These are phyloP conservation scores for Lipomyces lipofer DNA, from an alignment of 805 yeast genomes.

Conservation along the genomic window DNA sequence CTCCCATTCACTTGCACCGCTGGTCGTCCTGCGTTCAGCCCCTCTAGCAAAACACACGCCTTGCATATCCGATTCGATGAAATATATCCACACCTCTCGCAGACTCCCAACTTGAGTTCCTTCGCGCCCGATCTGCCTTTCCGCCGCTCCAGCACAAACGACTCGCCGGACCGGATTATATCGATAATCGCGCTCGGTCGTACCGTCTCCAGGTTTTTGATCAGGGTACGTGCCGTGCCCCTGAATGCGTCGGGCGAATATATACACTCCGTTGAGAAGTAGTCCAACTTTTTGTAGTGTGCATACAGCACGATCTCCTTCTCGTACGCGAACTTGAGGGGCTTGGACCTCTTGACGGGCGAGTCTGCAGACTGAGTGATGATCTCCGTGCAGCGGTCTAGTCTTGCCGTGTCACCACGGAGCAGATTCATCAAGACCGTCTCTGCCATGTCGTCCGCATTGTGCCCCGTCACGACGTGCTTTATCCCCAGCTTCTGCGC, in stretches of 20 bases:
- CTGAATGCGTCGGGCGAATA: constrained; percentile 98
- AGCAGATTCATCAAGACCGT: constrained; percentile 92
- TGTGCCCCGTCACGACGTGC: constrained; percentile 97
- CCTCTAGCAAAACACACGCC: constrained; percentile 86
- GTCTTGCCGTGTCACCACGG: constrained; percentile 93
- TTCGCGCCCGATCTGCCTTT: constrained; percentile 14
- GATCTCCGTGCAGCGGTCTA: constrained; percentile 84
- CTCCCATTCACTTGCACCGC: constrained; percentile 8
- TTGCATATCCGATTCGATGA: constrained; percentile 88
- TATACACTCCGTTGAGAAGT: constrained; percentile 95
- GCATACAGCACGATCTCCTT: constrained; percentile 97
- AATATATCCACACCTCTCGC: constrained; percentile 88
- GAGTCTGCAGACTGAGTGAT: constrained; percentile 76
- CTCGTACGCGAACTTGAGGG: constrained; percentile 92
- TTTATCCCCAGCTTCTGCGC: constrained; percentile 80
- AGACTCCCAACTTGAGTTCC: constrained; percentile 43
- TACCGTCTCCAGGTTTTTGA: constrained; percentile 85
- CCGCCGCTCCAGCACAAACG: constrained; percentile 52
- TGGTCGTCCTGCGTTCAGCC: constrained; percentile 62
- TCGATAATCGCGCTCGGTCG: constrained; percentile 93
- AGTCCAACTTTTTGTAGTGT: constrained; percentile 90
- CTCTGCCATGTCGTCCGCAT: constrained; percentile 99
- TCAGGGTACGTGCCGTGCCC: constrained; percentile 91
- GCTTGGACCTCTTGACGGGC: constrained; percentile 91
- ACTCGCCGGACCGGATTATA: constrained; percentile 92